Base-by-base conservation (phyloP, 352 stramenopile species). In the Pythium utonaiense region DNA sequence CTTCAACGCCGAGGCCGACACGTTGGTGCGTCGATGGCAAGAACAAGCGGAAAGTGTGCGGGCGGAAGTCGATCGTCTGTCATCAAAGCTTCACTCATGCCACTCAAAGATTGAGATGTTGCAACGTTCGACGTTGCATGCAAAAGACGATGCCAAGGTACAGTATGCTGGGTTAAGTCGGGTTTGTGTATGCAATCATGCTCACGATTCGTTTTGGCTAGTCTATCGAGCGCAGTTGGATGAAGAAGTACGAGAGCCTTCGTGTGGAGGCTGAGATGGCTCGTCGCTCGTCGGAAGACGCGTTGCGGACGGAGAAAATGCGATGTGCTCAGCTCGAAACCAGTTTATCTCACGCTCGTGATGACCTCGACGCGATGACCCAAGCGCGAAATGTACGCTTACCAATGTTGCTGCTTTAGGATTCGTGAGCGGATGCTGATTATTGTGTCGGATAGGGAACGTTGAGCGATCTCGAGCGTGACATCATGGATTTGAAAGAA, bases 401-500 rank as follows among this genome's bases (percentile, higher is more conserved):
- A 13, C 25, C 19, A 14, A 9, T 36, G 3, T 13, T 30, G 19
- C 41, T 16, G 8, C n/a, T 38, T 22, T 13, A 24, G 2, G 16
- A 6, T 9, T 56, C 10, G 28, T 62, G 16, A 28, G 55, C 13
- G 14, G 36, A 27, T 21, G 27, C 27, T 42, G 24, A 24, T 22
- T n/a, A 25, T 10, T 53, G 24, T 53, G 1, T 38, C 0, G 25
- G 25, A 28, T 31, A 79, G 66, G 48, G 56, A 6, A 66, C 66
- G 8, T 63, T 69, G 14, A 47, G 38, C 6, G 59, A 74, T 30
- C 40, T 76, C 13, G 70, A 80, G n/a, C 62, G 62, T 6, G 74
- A 82, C 25, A 75, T 75, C 33, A 19, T 71, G 5, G 77, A 73
- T 36, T 53, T 89, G 12, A 83, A 88, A 49, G 75, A 88, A 57